Evolutionary conservation across 2,329 filamentous ascomycete genomes (phyloP), one percentile per base, ranked within the genome.

Genomic region (Xylaria sp.): DNA sequence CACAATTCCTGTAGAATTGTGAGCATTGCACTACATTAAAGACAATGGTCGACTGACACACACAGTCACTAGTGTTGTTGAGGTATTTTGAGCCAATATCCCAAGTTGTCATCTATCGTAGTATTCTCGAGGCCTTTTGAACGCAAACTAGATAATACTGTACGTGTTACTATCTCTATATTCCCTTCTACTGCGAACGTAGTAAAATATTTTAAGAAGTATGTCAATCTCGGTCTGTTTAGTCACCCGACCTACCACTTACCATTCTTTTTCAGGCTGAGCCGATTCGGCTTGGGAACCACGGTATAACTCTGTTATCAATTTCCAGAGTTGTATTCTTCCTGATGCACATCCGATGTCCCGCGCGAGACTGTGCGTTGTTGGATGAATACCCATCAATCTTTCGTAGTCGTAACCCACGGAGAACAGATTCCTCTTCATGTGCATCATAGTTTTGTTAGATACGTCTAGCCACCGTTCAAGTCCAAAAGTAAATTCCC

Each of bases 251-350:
- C 46, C 46, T 43, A 55, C 32, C 2, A 62, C 60, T 36, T 62
- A 13, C 60, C 62, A 65, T 7, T 65, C 43, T 43, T 65, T 45
- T 34, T 65, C 23, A 1, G 43, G 43, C 9, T 59, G 43, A 20
- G n/a, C 55, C 3, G 59, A 45, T n/a, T 43, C n/a, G 9, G 43
- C 62, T 8, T 18, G 5, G 20, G 53, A 65, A 15, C 53, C 7
- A 25, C 43, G 32, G 43, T 59, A 65, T 23, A 65, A 65, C 25
- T 65, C 55, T 1, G 55, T 8, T 1, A 48, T 7, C 15, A 66
- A 52, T 30, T 66, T 66, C 30, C 9, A 63, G n/a, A 63, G 12
- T n/a, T 66, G 43, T 18, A 56, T 50, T 60, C 48, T 48, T 66
- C 2, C 65, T 59, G 7, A 67, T 43, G 30, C 65, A 67, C 43